Evolutionary conservation across 352 stramenopile species (phyloP).

Genomic region (Globisporangium megalacanthum): DNA sequence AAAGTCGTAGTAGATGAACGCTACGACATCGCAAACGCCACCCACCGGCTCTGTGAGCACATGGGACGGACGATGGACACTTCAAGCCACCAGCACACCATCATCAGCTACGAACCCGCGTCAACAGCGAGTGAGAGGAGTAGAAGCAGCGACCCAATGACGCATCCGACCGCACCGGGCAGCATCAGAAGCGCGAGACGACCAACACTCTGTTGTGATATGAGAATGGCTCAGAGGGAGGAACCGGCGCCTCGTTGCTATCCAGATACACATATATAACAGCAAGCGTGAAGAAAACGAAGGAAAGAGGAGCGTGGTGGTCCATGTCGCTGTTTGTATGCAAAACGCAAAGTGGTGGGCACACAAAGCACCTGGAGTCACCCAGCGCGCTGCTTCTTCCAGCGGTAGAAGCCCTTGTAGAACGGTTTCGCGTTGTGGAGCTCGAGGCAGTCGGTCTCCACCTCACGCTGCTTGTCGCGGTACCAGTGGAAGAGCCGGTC

Average conservation of each 20-base stretch:
- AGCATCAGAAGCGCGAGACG: neutral
- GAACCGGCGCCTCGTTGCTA: no score
- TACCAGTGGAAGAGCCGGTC: slow-evolving; percentile 55
- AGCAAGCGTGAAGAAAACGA: no score
- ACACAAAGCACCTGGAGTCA: no score
- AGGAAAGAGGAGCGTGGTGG: no score
- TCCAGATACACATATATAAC: no score
- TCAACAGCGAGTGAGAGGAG: neutral
- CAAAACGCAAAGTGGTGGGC: no score
- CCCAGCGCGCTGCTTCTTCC: slow-evolving; percentile 4
- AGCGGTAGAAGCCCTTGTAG: slow-evolving; percentile 17
- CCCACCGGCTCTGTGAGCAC: neutral
- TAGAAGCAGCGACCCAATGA: no score
- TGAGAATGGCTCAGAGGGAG: no score
- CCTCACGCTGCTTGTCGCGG: slow-evolving; percentile 19
- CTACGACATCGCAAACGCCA: slow-evolving; percentile 13
- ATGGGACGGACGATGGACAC: no score
- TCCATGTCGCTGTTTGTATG: no score
- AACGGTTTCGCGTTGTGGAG: slow-evolving; percentile 19
- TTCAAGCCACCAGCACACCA: neutral
- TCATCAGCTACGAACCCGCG: neutral
- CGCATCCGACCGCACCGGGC: no score
- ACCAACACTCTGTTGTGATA: no score
- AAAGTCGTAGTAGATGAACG: slow-evolving; percentile 89
- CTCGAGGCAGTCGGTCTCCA: slow-evolving; percentile 53